These are phyloP conservation scores for Zea mays DNA, from an alignment of 176 grass and related monocot species.

Conservation along the genomic window DNA sequence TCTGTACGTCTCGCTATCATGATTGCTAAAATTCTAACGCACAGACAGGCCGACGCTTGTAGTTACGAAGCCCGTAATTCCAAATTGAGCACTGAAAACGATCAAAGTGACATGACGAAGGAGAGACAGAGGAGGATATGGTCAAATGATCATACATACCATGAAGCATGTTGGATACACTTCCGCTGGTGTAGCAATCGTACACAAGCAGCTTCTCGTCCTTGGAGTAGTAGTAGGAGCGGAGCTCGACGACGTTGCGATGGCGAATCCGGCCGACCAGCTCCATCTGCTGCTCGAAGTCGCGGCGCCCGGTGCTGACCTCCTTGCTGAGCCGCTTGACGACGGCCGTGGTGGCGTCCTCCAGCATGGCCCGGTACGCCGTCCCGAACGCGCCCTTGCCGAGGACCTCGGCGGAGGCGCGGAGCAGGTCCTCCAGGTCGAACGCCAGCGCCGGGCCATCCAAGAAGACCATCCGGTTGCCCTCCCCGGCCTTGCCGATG, in stretches of 20 bases:
- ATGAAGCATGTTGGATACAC: slow-evolving; percentile 84
- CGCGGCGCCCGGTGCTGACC: slow-evolving; percentile 63
- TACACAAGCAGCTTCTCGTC: slow-evolving; percentile 97
- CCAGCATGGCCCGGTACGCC: slow-evolving; percentile 79
- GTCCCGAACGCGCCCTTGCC: slow-evolving; percentile 92
- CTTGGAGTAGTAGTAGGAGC: slow-evolving; percentile 95
- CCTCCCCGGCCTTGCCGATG: slow-evolving; percentile 53
- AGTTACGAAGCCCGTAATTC: background rate
- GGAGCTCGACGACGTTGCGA: slow-evolving; percentile 74
- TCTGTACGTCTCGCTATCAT: background rate
- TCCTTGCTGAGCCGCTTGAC: slow-evolving; percentile 98
- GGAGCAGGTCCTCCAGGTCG: slow-evolving; percentile 89
- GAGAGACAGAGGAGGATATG: no score
- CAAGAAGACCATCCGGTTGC: slow-evolving; percentile 85
- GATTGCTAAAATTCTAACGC: background rate
- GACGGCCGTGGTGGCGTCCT: slow-evolving; percentile 84
- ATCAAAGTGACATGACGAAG: background rate
- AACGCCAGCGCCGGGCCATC: slow-evolving; percentile 80
- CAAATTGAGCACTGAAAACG: slow-evolving; percentile 10
- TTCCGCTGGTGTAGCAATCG: slow-evolving; percentile 72
- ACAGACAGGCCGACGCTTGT: background rate
- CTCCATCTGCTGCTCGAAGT: slow-evolving; percentile 99
- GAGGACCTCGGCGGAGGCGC: slow-evolving; percentile 90
- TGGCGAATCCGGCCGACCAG: slow-evolving; percentile 70
- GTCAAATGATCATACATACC: slow-evolving; percentile 56